These are phyloP conservation scores for Boechera divaricarpa DNA, from an alignment of 345 rosid species.

Conservation along the genomic window DNA sequence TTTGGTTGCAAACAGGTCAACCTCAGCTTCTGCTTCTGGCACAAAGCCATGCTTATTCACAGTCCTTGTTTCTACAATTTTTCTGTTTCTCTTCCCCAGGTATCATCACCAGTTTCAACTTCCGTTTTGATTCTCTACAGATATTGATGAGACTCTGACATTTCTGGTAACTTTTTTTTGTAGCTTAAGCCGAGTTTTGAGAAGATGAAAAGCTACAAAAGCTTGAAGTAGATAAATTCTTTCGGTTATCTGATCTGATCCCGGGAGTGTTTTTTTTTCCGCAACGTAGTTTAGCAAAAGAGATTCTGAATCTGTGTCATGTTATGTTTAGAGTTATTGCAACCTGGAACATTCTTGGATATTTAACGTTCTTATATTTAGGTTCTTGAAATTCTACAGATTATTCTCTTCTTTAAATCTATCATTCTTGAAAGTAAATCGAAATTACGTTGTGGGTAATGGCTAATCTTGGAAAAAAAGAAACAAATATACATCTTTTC, in stretches of 20 bases:
- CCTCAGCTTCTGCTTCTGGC: slow-evolving; percentile 50
- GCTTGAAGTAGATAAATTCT: slow-evolving; percentile 34
- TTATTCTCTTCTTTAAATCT: background rate
- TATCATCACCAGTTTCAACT: slow-evolving; percentile 32
- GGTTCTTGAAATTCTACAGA: background rate
- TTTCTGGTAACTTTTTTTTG: slow-evolving; percentile 2
- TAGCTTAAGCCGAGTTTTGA: slow-evolving; percentile 31
- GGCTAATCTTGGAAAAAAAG: slow-evolving; percentile 4
- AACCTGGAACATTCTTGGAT: slow-evolving; percentile 13
- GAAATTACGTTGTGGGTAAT: background rate
- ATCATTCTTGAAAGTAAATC: background rate
- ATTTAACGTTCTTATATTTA: slow-evolving; percentile 12
- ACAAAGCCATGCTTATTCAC: slow-evolving; percentile 46
- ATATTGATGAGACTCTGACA: slow-evolving; percentile 10
- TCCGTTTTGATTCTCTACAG: background rate
- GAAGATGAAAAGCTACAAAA: slow-evolving; percentile 34
- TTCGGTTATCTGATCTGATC: slow-evolving; percentile 22
- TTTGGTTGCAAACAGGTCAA: slow-evolving; percentile 51
- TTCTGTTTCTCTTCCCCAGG: slow-evolving; percentile 49
- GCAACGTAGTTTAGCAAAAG: slow-evolving; percentile 28
- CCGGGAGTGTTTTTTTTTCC: slow-evolving; percentile 3
- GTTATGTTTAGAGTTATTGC: slow-evolving; percentile 23
- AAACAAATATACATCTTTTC: background rate
- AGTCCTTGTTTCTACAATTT: slow-evolving; percentile 38
- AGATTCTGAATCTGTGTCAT: slow-evolving; percentile 7